These are phyloP conservation scores for Elongisporangium prolatum DNA, from an alignment of 352 stramenopile genomes.

Conservation along the genomic window DNA sequence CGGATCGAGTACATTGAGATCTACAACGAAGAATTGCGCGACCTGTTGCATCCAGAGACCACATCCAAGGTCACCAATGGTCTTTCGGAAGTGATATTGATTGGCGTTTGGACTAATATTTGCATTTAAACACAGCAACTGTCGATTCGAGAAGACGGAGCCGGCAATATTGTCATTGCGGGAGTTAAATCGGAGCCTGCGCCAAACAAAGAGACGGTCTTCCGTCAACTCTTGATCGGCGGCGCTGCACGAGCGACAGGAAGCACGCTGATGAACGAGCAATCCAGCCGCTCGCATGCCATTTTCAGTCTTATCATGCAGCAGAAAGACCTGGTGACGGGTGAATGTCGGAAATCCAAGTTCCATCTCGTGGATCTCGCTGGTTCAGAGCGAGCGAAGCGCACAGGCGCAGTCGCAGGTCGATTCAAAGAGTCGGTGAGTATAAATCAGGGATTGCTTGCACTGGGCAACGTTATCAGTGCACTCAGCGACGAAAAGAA, in stretches of 20 bases:
- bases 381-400: constrained; percentile 92
- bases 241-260: constrained; percentile 75
- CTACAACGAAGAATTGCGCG: constrained; percentile 97
- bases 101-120: background rate
- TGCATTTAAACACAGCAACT: constrained; percentile 32
- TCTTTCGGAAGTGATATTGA: background rate
- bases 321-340: constrained; percentile 38
- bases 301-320: constrained; percentile 89
- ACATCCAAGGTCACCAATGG: constrained; percentile 39
- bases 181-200: constrained; percentile 82
- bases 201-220: constrained; percentile 73
- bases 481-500: constrained; percentile 90
- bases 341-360: constrained; percentile 72
- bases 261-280: constrained; percentile 89
- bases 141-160: constrained; percentile 71
- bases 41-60: constrained; percentile 89
- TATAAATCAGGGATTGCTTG: constrained; percentile 95
- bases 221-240: constrained; percentile 76
- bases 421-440: constrained; percentile 93
- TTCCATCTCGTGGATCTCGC: constrained; percentile 96
- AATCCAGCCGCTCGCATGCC: constrained; percentile 87
- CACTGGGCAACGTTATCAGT: constrained; percentile 95
- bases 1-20: constrained; percentile 97
- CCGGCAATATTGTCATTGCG: constrained; percentile 74
- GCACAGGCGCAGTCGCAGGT: constrained; percentile 83